Base-by-base conservation (phyloP, 495 filamentous ascomycete species). In the Penicillium turbatum region DNA sequence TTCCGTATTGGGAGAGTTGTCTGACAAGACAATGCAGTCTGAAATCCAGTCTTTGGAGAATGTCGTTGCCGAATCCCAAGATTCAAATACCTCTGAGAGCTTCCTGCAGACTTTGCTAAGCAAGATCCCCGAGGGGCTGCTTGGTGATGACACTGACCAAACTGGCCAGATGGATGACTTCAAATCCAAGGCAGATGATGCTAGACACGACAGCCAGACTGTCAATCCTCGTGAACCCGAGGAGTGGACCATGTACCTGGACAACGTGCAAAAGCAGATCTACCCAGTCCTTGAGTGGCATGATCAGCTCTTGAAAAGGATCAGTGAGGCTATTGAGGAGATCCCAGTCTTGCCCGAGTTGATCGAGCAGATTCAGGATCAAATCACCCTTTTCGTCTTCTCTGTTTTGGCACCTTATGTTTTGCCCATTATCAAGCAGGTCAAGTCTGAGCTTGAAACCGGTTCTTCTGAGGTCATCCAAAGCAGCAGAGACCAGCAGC, bases 201-300 rank as follows among this genome's bases (percentile, higher is more conserved):
- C 80, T 10, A 70, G 78, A 53, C 57, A 72, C 6, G 72, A 79
- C 47, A 63, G 59, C 39, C 57, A 74, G 48, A 73, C 85, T 19
- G 79, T 92, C 52, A 85, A 79, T 19, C 88, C 89, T 5, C 81
- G 82, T 13, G 76, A 90, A 37, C 86, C 89, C 6, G 88, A 92
- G 65, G 86, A 86, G 57, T 90, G 85, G 70, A 85, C 87, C 9
- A 59, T 52, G 11, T 83, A 90, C 54, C 68, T 90, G 59, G 64
- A 83, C 46, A 74, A 89, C 57, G 70, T 87, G 21, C 82, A 83
- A 52, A 75, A 78, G 58, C 83, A 92, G 66, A 85, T 96, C 48
- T 90, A 89, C 69, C 90, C 91, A 4, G 83, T 88, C 45, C 81
- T 96, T 39, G 81, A 93, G 69, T 95, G 87, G 77, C 90, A 96